These are phyloP conservation scores for Collybia nuda DNA, from an alignment of 768 basidiomycete genomes.

Conservation along the genomic window DNA sequence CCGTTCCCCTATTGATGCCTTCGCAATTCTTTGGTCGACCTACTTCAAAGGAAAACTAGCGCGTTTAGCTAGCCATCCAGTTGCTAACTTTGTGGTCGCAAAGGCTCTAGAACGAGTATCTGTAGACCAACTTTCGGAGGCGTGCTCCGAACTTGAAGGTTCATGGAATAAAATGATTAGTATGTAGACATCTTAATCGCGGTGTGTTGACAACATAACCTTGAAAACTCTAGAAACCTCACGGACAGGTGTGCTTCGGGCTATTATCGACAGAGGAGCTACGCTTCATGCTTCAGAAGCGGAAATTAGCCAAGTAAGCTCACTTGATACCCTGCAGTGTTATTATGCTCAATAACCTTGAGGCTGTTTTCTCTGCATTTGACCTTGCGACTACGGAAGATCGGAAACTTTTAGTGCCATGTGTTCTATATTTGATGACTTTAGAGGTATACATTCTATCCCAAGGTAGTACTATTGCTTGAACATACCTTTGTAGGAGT, in stretches of 20 bases:
- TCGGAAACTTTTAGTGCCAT: slow-evolving; percentile 58
- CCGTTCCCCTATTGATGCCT: slow-evolving; percentile 59
- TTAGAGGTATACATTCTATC: slow-evolving; percentile 38
- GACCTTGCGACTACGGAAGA: slow-evolving; percentile 51
- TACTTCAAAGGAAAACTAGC: slow-evolving; percentile 78
- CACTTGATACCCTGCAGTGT: neutral
- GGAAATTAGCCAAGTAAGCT: slow-evolving; percentile 56
- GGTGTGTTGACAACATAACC: too few relatives aligned
- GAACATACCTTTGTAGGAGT: slow-evolving; percentile 15
- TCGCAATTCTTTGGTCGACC: slow-evolving; percentile 67
- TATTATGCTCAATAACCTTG: neutral
- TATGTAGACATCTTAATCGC: slow-evolving; percentile 34
- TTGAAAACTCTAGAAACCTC: slow-evolving; percentile 48
- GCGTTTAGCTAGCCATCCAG: slow-evolving; percentile 80
- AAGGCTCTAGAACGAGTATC: slow-evolving; percentile 68
- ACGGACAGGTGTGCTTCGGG: slow-evolving; percentile 77
- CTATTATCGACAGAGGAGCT: slow-evolving; percentile 68
- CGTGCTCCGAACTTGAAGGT: slow-evolving; percentile 59
- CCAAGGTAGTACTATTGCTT: neutral
- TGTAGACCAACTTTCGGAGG: slow-evolving; percentile 50
- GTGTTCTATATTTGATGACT: slow-evolving; percentile 57
- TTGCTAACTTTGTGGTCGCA: slow-evolving; percentile 92
- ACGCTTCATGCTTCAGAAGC: slow-evolving; percentile 44
- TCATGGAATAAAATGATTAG: slow-evolving; percentile 67
- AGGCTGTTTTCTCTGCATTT: slow-evolving; percentile 67